phyloP scores from a whole-genome alignment of 2,329 filamentous ascomycete species.

The Microcera coccophila region DNA sequence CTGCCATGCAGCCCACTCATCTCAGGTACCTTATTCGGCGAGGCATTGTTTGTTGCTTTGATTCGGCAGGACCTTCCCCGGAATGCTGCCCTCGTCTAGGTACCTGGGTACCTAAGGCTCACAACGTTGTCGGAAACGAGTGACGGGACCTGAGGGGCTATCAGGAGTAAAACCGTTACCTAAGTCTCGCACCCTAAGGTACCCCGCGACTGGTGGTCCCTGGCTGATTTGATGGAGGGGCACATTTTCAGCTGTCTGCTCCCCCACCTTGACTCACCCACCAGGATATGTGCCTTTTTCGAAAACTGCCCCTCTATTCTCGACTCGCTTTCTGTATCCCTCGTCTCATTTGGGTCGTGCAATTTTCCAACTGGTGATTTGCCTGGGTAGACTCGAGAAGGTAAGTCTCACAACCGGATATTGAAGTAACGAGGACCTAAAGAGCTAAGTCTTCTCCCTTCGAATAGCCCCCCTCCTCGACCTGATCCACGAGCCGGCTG shows the following conservation, averaged over 20 bases:
- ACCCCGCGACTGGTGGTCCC: too few relatives aligned
- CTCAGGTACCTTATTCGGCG: too few relatives aligned
- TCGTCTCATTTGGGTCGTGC: neutral
- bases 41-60: too few relatives aligned
- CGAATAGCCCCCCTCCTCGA: neutral
- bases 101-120: too few relatives aligned
- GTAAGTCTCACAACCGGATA: neutral
- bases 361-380: neutral
- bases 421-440: neutral
- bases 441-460: neutral
- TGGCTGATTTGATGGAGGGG: slow-evolving; percentile 22
- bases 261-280: slow-evolving; percentile 25
- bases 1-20: too few relatives aligned
- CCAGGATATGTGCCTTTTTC: slow-evolving; percentile 17
- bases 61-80: too few relatives aligned
- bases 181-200: too few relatives aligned
- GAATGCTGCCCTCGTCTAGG: too few relatives aligned
- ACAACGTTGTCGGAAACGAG: too few relatives aligned
- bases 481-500: neutral
- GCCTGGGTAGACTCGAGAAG: neutral
- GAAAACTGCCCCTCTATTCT: slow-evolving; percentile 27
- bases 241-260: slow-evolving; percentile 21
- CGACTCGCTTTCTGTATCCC: slow-evolving; percentile 8
- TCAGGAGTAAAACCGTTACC: too few relatives aligned
- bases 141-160: too few relatives aligned